A percentile compares a stretch with the other conserved stretches of the same genome.
Conservation (phyloP, 2,329 filamentous ascomycete species). For the Raffaelea deltoideospora region DNA sequence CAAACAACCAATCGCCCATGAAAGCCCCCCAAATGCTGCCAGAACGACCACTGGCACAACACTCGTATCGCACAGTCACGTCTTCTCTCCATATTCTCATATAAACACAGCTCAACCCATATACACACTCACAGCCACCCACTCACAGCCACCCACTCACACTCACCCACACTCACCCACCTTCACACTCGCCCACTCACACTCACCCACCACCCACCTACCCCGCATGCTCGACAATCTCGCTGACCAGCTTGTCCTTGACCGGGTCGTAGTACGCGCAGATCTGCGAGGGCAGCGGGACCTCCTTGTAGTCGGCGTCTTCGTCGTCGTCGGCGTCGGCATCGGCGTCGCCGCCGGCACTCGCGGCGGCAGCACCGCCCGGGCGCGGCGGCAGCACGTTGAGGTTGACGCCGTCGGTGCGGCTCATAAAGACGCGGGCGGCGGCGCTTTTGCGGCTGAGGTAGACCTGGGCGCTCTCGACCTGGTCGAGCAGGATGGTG, state of each 20-base stretch:
- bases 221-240: slow-evolving; percentile 91
- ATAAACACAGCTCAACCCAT: too few relatives aligned
- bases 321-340: slow-evolving; percentile 66
- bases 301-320: slow-evolving; percentile 74
- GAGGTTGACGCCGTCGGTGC: slow-evolving; percentile 75
- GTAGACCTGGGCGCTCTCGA: slow-evolving; percentile 81
- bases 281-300: slow-evolving; percentile 80
- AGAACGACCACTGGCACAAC: too few relatives aligned
- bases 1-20: too few relatives aligned
- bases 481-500: slow-evolving; percentile 81
- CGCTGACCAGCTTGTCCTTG: slow-evolving; percentile 65
- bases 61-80: too few relatives aligned
- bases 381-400: slow-evolving; percentile 46
- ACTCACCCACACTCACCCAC: too few relatives aligned
- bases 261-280: slow-evolving; percentile 55
- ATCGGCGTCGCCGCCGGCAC: too few relatives aligned
- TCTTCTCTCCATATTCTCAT: too few relatives aligned
- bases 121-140: too few relatives aligned
- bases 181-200: not conserved
- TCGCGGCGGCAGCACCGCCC: too few relatives aligned
- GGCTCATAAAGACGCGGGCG: slow-evolving; percentile 80
- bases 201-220: slow-evolving; percentile 22
- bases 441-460: slow-evolving; percentile 62
- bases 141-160: too few relatives aligned
- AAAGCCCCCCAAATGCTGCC: too few relatives aligned